Evolutionary conservation across 140 eudicot genomes (phyloP), one percentile per base, ranked within the genome.

Genomic region (Cichorium intybus): DNA sequence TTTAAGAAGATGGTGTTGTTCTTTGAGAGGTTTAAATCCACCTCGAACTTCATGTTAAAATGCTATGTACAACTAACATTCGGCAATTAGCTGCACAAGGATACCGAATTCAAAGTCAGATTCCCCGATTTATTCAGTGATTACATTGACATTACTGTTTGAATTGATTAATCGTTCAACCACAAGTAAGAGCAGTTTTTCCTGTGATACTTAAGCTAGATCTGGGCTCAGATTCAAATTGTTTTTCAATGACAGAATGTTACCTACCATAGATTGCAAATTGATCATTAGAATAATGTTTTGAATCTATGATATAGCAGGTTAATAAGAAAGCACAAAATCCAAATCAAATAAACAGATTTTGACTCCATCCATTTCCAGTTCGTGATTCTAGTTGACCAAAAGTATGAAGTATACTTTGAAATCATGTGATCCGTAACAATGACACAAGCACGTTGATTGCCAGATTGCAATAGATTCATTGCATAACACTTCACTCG

Each of bases 81-180:
- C n/a, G n/a, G n/a, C n/a, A n/a, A n/a, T n/a, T n/a, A n/a, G n/a
- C n/a, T n/a, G n/a, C n/a, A n/a, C n/a, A n/a, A n/a, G n/a, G n/a
- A n/a, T n/a, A n/a, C n/a, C n/a, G n/a, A n/a, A n/a, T n/a, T n/a
- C n/a, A n/a, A n/a, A n/a, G n/a, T n/a, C n/a, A n/a, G n/a, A n/a
- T n/a, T n/a, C n/a, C n/a, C n/a, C n/a, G n/a, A n/a, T n/a, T n/a
- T n/a, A n/a, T n/a, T n/a, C n/a, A n/a, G 16, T 10, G 17, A 56
- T 83, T 79, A 81, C 94, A 64, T 77, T 56, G 51, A 66, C 62
- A 65, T 88, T 76, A 72, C 78, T 81, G 84, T 83, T 81, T 49
- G 88, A 77, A 70, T 79, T 87, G 16, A 88, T 79, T 55, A 93
- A 69, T 39, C 85, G 70, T 66, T 86, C 95, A 2, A 94, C 99